A percentile compares a stretch with the other conserved stretches of the same genome.
phyloP scores from a whole-genome alignment of 2,329 filamentous ascomycete species.

The Fusarium veterinarium region DNA sequence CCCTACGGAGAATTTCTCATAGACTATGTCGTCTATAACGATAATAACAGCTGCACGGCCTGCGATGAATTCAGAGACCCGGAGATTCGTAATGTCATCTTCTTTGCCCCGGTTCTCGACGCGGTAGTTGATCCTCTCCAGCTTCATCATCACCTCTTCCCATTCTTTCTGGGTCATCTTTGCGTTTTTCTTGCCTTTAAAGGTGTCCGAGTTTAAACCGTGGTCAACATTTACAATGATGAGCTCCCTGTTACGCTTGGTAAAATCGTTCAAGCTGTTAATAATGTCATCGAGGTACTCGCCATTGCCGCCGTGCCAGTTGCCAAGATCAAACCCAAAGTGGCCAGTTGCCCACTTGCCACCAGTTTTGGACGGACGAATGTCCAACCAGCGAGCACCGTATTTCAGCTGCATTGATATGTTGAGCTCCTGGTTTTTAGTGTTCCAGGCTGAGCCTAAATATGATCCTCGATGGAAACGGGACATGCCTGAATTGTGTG shows the following conservation, averaged over 20 bases:
- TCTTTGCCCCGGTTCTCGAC: not conserved
- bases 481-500: not conserved
- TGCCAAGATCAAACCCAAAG: not conserved
- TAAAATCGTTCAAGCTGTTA: not conserved
- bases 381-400: not conserved
- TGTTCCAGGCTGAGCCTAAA: accelerated
- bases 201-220: not conserved
- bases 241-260: not conserved
- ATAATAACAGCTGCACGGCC: not conserved
- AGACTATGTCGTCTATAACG: not conserved
- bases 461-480: not conserved
- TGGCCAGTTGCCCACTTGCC: not conserved
- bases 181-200: not conserved
- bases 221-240: not conserved
- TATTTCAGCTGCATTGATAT: not conserved
- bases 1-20: not conserved
- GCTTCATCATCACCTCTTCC: not conserved
- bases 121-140: not conserved
- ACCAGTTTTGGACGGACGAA: not conserved
- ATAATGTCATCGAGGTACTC: not conserved
- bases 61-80: not conserved
- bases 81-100: not conserved
- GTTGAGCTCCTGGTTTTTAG: not conserved
- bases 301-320: not conserved
- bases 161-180: not conserved